Conservation (phyloP, 805 yeast genomes). For the Wickerhamiella galacta region DNA sequence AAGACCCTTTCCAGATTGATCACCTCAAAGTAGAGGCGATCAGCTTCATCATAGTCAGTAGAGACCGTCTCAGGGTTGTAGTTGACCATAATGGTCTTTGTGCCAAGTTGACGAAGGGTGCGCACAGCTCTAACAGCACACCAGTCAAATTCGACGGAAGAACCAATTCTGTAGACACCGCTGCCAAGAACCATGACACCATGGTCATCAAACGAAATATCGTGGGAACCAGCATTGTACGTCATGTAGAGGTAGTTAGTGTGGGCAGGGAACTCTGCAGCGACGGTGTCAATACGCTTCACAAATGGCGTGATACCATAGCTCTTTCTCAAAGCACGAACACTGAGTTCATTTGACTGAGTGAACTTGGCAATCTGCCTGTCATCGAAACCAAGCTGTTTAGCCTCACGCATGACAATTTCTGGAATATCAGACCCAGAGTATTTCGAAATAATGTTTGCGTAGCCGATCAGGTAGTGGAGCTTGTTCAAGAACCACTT, state of each 20-base stretch:
- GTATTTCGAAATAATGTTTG: constrained; percentile 25
- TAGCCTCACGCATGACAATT: constrained; percentile 55
- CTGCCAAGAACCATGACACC: constrained; percentile 95
- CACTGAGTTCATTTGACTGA: constrained; percentile 80
- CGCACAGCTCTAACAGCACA: constrained; percentile 96
- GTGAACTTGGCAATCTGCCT: constrained; percentile 85
- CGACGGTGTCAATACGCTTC: constrained; percentile 94
- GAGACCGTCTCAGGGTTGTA: constrained; percentile 98
- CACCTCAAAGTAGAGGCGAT: constrained; percentile 88
- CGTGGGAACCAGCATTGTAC: constrained; percentile 80
- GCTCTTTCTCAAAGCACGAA: constrained; percentile 76
- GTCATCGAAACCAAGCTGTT: constrained; percentile 93
- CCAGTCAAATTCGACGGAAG: constrained; percentile 98
- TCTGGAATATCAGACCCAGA: constrained; percentile 37
- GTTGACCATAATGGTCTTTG: constrained; percentile 90
- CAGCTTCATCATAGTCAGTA: constrained; percentile 98
- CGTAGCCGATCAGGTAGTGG: constrained; percentile 54
- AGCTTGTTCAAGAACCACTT: constrained; percentile 91
- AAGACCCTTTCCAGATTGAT: constrained; percentile 85
- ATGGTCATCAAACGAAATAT: constrained; percentile 74
- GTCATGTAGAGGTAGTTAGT: constrained; percentile 92
- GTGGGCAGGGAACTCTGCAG: constrained; percentile 95
- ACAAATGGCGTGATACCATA: constrained; percentile 80
- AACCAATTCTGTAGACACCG: constrained; percentile 97
- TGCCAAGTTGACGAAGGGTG: constrained; percentile 71